Evolutionary conservation across 306 rosid species (phyloP).

Genomic region (Styphnolobium japonicum): DNA sequence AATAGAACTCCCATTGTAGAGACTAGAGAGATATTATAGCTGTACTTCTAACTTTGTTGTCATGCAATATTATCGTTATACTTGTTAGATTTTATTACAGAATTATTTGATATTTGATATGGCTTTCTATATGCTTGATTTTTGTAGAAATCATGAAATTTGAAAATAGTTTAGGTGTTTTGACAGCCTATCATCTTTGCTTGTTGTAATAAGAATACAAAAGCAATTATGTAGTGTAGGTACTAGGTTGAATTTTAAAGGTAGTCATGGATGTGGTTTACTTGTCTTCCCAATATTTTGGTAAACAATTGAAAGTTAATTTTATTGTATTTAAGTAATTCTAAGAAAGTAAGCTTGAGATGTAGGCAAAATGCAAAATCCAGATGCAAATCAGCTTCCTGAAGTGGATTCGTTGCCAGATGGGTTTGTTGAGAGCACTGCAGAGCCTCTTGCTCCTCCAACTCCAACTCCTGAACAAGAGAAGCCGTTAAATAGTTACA

Average conservation of each 20-base stretch:
- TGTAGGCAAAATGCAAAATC: constrained; percentile 73
- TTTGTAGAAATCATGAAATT: neutral
- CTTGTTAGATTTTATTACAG: neutral
- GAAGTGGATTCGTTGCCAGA: constrained; percentile 89
- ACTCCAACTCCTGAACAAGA: constrained; percentile 65
- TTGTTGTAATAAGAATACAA: neutral
- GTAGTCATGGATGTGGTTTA: neutral
- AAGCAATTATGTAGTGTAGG: constrained; percentile 5
- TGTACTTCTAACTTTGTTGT: neutral
- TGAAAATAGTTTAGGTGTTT: constrained; percentile 9
- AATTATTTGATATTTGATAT: neutral
- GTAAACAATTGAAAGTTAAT: neutral
- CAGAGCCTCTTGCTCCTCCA: constrained; percentile 65
- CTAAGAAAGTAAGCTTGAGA: constrained; percentile 24
- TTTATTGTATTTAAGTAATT: constrained; percentile 21
- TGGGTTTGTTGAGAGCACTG: constrained; percentile 80
- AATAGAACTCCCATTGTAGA: neutral
- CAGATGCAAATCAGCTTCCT: constrained; percentile 82
- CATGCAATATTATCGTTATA: neutral
- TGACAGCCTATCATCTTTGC: neutral
- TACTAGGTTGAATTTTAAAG: constrained; percentile 1
- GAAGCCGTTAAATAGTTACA: constrained; percentile 39
- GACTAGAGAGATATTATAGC: neutral
- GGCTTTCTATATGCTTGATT: neutral
- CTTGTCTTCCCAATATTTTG: neutral